Evolutionary conservation across 352 stramenopile genomes (phyloP).

Genomic region (Pythium brassicae): DNA sequence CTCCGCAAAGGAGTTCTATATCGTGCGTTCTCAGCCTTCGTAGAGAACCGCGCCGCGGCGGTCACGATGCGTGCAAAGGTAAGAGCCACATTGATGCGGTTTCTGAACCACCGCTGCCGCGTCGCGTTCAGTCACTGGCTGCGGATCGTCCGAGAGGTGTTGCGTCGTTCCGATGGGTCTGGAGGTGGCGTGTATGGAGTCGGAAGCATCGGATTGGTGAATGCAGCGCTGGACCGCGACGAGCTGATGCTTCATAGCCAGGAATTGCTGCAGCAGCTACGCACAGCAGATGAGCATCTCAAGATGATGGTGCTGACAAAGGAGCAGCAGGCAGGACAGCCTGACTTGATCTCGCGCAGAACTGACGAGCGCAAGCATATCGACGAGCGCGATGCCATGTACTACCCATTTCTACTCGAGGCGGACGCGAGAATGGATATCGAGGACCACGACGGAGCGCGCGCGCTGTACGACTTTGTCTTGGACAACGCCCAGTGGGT

Average conservation of each 20-base stretch:
- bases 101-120: slow-evolving; percentile 24
- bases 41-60: slow-evolving; percentile 30
- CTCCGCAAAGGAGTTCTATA: slow-evolving; percentile 39
- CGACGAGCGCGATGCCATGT: slow-evolving; percentile 30
- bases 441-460: slow-evolving; percentile 38
- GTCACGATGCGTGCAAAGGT: slow-evolving; percentile 39
- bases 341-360: not conserved
- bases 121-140: slow-evolving; percentile 25
- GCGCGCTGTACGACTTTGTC: slow-evolving; percentile 37
- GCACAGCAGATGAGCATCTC: slow-evolving; percentile 29
- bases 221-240: slow-evolving; percentile 41
- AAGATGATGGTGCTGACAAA: slow-evolving; percentile 35
- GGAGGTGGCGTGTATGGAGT: slow-evolving; percentile 18
- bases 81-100: slow-evolving; percentile 18
- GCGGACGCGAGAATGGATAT: slow-evolving; percentile 57
- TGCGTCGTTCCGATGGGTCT: not conserved
- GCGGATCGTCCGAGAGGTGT: slow-evolving; percentile 4
- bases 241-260: slow-evolving; percentile 47
- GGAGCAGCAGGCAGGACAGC: slow-evolving; percentile 25
- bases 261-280: slow-evolving; percentile 36
- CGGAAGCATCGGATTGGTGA: slow-evolving; percentile 41
- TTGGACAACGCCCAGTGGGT: slow-evolving; percentile 34
- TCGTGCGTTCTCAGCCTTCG: slow-evolving; percentile 48
- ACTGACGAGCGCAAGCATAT: not conserved
- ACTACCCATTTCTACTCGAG: slow-evolving; percentile 42